Base-by-base conservation (phyloP, 1,284 basidiomycete species). In the Uromyces viciae-fabae region DNA sequence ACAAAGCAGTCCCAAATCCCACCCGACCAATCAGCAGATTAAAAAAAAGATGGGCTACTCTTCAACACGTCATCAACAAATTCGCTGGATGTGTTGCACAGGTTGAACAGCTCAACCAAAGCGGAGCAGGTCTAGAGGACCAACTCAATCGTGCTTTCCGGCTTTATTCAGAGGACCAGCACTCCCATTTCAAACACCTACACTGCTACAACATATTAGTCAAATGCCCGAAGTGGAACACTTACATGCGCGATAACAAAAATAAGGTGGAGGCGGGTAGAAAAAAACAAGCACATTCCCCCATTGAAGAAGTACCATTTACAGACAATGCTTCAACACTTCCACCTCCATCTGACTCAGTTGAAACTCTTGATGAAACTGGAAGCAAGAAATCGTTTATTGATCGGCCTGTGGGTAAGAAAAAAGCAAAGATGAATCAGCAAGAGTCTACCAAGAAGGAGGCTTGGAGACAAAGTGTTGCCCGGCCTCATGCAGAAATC, bases 21-120 rank as follows among this genome's bases (percentile, higher is more conserved):
- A 38, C 31, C 17, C 33, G 68, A 3, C 19, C 3, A 4, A 8
- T 31, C 3, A 25, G 15, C 4, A 56, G 54, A 28, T n/a, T 74
- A 49, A 58, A 74, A 33, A 38, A 11, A 17, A 14, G 54, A 3
- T 74, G 72, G 72, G 46, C 38, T 31, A 42, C 72, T 9, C 52
- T 74, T 28, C 49, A 74, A 9, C 54, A 52, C 25, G 33, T 56
- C 15, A 25, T 62, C 38, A 60, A 56, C 56, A 75, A 75, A 28
- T 60, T 62, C 38, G 8, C 7, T 19, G 73, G 56, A 19, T 75
- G 73, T 42, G 0, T 62, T n/a, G 15, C 40, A 15, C 73, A 75
- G 33, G 17, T 75, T 28, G 1, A 43, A 0, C 7, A 25, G 11
- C 3, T 52, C 9, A 52, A 58, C 22, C 49, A 74, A 25, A 56